These are phyloP conservation scores for Botrytis fragariae DNA, from an alignment of 2,329 filamentous ascomycete genomes.

Conservation along the genomic window DNA sequence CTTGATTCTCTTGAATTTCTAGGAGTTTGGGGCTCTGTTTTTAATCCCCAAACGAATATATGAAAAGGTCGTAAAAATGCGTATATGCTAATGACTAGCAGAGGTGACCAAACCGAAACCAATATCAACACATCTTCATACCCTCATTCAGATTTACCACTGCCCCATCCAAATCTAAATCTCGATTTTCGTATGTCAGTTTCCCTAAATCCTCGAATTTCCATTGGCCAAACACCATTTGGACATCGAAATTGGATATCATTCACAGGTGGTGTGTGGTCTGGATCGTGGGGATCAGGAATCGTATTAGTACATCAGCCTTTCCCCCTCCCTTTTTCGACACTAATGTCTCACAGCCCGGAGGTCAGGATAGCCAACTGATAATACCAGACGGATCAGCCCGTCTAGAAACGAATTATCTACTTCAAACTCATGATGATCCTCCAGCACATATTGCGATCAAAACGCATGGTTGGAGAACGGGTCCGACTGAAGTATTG, in stretches of 20 bases:
- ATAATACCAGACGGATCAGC: constrained; percentile 36
- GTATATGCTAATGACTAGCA: not conserved
- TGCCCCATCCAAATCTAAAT: constrained; percentile 46
- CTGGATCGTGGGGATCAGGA: constrained; percentile 49
- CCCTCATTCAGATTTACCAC: constrained; percentile 21
- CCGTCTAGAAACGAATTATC: constrained; percentile 48
- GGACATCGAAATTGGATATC: constrained; percentile 50
- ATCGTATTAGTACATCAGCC: constrained; percentile 41
- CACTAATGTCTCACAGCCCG: constrained; percentile 30
- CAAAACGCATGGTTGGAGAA: constrained; percentile 49
- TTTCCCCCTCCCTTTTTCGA: not conserved
- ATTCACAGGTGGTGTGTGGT: constrained; percentile 48
- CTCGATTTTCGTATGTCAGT: constrained; percentile 53
- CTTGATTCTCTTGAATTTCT: not conserved
- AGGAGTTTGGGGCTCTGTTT: not conserved
- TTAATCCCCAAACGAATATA: not conserved
- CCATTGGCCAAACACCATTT: constrained; percentile 44
- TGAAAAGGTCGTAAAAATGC: not conserved
- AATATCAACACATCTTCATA: not conserved
- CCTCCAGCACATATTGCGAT: constrained; percentile 47
- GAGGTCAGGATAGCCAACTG: constrained; percentile 42
- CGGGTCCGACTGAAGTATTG: constrained; percentile 44
- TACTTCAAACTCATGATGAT: constrained; percentile 49
- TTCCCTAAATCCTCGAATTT: constrained; percentile 44
- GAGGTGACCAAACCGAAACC: not conserved